phyloP scores from a whole-genome alignment of 2,329 filamentous ascomycete species.

The Eutypella sp. region DNA sequence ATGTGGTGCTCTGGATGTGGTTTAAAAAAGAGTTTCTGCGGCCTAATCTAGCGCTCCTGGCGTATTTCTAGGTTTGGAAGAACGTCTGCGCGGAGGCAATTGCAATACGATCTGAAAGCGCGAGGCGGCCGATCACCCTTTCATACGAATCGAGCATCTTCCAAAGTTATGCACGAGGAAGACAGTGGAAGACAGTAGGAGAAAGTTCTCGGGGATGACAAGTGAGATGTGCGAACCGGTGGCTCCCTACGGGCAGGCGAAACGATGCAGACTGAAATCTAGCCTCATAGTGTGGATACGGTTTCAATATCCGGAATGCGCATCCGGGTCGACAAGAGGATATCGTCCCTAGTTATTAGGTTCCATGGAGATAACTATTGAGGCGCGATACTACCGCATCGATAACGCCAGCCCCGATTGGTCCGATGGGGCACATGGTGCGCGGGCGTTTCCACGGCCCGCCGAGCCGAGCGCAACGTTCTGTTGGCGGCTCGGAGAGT shows the following conservation, averaged over 20 bases:
- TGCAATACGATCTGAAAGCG: too few relatives aligned
- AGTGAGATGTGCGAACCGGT: neutral
- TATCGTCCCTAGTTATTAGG: neutral
- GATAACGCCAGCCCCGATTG: conserved; percentile 8
- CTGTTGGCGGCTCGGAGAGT: conserved; percentile 11
- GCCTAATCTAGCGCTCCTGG: too few relatives aligned
- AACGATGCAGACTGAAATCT: neutral
- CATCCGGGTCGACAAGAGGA: neutral
- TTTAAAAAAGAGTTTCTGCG: too few relatives aligned
- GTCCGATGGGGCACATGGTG: conserved; percentile 13
- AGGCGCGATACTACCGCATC: neutral
- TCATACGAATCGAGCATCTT: too few relatives aligned
- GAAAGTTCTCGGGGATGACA: too few relatives aligned
- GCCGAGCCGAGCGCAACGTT: conserved; percentile 16
- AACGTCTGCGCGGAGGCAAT: too few relatives aligned
- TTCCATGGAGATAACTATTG: neutral
- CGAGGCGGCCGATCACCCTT: too few relatives aligned
- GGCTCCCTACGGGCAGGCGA: neutral
- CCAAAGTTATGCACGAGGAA: too few relatives aligned
- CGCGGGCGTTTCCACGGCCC: conserved; percentile 23
- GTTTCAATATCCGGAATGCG: neutral
- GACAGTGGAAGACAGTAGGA: too few relatives aligned
- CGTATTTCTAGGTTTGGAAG: too few relatives aligned
- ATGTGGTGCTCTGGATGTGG: too few relatives aligned
- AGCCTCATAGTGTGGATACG: neutral